Conservation (phyloP, 2,329 filamentous ascomycete genomes). For the Alternaria hordeiaustralica region DNA sequence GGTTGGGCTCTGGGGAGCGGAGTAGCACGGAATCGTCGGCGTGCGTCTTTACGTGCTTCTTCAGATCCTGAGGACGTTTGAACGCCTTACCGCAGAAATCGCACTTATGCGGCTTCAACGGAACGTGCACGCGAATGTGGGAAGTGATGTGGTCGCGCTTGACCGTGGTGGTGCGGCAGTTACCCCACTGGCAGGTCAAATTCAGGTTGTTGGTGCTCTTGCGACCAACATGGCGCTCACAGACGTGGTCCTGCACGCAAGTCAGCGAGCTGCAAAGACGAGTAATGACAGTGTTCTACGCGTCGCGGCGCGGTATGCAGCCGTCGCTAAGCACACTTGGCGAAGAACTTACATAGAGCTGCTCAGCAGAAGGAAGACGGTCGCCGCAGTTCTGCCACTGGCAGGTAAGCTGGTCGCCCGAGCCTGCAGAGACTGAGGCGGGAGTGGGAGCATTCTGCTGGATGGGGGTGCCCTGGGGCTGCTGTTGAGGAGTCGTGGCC, state of each 20-base stretch:
- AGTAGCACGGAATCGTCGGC: slow-evolving; percentile 87
- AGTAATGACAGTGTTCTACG: background rate
- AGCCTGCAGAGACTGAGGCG: slow-evolving; percentile 35
- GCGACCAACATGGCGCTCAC: slow-evolving; percentile 95
- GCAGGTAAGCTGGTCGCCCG: slow-evolving; percentile 59
- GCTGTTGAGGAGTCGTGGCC: slow-evolving; percentile 38
- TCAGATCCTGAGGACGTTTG: slow-evolving; percentile 97
- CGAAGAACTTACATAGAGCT: slow-evolving; percentile 64
- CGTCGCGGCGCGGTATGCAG: background rate
- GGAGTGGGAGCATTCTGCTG: slow-evolving; percentile 44
- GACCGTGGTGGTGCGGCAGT: slow-evolving; percentile 93
- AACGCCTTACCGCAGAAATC: slow-evolving; percentile 99
- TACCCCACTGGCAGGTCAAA: slow-evolving; percentile 95
- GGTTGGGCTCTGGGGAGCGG: slow-evolving; percentile 67
- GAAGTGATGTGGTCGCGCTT: slow-evolving; percentile 99
- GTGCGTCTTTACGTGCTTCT: slow-evolving; percentile 99
- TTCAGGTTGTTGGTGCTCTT: slow-evolving; percentile 99
- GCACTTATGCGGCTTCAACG: slow-evolving; percentile 98
- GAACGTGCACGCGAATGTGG: slow-evolving; percentile 98
- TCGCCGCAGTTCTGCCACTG: slow-evolving; percentile 70
- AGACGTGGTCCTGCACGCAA: slow-evolving; percentile 82
- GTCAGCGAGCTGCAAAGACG: slow-evolving; percentile 14
- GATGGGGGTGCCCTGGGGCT: slow-evolving; percentile 41
- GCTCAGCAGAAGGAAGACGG: slow-evolving; percentile 63
- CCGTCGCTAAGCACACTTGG: background rate